Evolutionary conservation across 768 basidiomycete species (phyloP), one percentile per base, ranked within the genome.

Genomic region (Calocera viscosa): DNA sequence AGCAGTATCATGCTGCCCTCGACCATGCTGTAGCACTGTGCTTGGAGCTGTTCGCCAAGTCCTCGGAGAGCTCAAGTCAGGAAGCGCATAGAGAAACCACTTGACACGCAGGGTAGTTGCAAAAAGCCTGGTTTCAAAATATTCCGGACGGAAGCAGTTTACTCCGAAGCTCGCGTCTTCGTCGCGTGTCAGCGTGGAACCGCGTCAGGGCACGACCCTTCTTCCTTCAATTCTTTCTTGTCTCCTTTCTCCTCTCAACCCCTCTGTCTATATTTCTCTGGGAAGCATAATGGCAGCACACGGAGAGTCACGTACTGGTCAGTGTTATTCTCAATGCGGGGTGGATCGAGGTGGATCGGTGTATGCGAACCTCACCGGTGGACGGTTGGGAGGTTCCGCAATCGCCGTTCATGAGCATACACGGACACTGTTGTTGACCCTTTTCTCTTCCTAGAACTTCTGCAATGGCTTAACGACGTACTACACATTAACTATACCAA

Each of bases 381-480:
- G 19, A 19, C 7, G 8, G 43, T 47, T 47, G 43, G 19, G 24
- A 24, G 5, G 43, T 38, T 38, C 35, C 35, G 35, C 35, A 14
- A 38, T 5, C 35, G 35, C 7, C 35, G 35, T 19, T 16, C 7
- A 14, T 26, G 26, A 8, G 53, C 53, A 60, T 60, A 60, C 53
- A 60, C 14, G 53, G 43, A 47, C 43, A 30, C 19, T 19, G 53
- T 30, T 60, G 5, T 3, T 47, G 75, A 66, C 30, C 5, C 5
- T 5, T 30, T 60, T 11, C 8, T 60, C 2, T 26, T 7, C 49
- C 87, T 89, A 34, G 96, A 99, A 73, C 82, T 99, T 26, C 73
- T 99, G 17, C 82, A 82, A 49, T 99, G 96, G 96, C 79, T 96
- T 72, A 98, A 99, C 77, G 90, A 94, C 47, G 86, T 99, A 26